Base-by-base conservation (phyloP, 306 rosid genomes). In the Cicer pinnatifidum region DNA sequence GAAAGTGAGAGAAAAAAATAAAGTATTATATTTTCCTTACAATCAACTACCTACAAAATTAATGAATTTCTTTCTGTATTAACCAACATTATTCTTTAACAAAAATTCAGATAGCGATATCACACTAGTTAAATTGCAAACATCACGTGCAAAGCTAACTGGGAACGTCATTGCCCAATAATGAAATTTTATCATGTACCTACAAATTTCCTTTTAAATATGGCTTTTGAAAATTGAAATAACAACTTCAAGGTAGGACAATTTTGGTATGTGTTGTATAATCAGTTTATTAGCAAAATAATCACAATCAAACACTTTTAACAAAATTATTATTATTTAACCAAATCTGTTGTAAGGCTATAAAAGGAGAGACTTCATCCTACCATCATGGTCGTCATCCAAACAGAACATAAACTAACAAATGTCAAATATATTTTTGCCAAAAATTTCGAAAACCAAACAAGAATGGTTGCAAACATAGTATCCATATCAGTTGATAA, bases 281-380 rank as follows among this genome's bases (percentile, higher is more conserved):
- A 10, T 23, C 39, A 39, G 9, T 15, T 63, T 63, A 40, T 16
- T 16, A 10, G 44, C 52, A 19, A 43, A 64, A 15, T 48, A 35
- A 66, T 66, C 48, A 45, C 9, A 47, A 47, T 19, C 51, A 79
- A 73, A 33, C 8, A 33, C 33, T 19, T 67, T 38, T 80, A 58
- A 39, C 11, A 1, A 45, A 41, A 23, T 23, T 23, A 58, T 73
- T 46, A 23, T 35, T 69, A 6, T 52, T 51, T 20, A 62, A 50
- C 20, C 37, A 44, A 54, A 16, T 17, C 17, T 35, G 73, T 6
- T 43, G 17, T 11, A 11, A 12, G 54, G 58, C 41, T 44, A 11
- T 28, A 37, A 44, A 71, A 19, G 33, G 33, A 43, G 13, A 43
- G 66, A 17, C n/a, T 5, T 44, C 13, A 45, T 43, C 40, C 47